A percentile compares a stretch with the other conserved stretches of the same genome.
phyloP scores from a whole-genome alignment of 306 rosid species.

The Abrus pulchellus region DNA sequence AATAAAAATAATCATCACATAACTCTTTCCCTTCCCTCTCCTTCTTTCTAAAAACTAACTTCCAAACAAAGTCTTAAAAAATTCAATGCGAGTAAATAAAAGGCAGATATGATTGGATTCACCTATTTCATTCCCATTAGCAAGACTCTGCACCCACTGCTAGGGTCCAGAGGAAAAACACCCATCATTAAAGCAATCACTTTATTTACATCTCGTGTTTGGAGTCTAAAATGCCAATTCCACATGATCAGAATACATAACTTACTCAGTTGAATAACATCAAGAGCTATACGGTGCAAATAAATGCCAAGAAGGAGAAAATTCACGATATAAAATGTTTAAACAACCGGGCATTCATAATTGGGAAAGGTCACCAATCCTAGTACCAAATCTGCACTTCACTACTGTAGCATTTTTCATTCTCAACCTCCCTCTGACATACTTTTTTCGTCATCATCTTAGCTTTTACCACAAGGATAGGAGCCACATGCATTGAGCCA shows the following conservation, averaged over 20 bases:
- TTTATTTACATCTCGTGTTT: conserved; percentile 47
- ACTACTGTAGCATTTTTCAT: conserved; percentile 22
- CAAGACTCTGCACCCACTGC: neutral
- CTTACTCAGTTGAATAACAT: conserved; percentile 38
- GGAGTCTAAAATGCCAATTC: conserved; percentile 50
- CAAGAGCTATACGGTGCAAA: conserved; percentile 55
- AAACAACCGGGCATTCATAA: conserved; percentile 39
- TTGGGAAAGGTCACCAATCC: conserved; percentile 50
- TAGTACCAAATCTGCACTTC: conserved; percentile 47
- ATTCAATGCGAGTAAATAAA: neutral
- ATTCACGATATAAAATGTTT: conserved; percentile 53
- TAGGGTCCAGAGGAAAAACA: conserved; percentile 25
- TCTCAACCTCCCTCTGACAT: conserved; percentile 45
- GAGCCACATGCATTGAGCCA: conserved; percentile 15
- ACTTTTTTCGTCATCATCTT: conserved; percentile 76
- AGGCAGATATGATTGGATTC: neutral
- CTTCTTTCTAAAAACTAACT: too few relatives aligned
- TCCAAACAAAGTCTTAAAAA: too few relatives aligned
- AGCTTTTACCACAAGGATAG: conserved; percentile 39
- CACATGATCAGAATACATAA: conserved; percentile 51
- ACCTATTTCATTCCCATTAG: neutral
- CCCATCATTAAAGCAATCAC: conserved; percentile 33
- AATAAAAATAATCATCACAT: too few relatives aligned
- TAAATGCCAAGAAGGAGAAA: conserved; percentile 40
- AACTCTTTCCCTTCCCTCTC: too few relatives aligned